Evolutionary conservation across 2,329 filamentous ascomycete genomes (phyloP).

Genomic region (Furcasterigmium furcatum): DNA sequence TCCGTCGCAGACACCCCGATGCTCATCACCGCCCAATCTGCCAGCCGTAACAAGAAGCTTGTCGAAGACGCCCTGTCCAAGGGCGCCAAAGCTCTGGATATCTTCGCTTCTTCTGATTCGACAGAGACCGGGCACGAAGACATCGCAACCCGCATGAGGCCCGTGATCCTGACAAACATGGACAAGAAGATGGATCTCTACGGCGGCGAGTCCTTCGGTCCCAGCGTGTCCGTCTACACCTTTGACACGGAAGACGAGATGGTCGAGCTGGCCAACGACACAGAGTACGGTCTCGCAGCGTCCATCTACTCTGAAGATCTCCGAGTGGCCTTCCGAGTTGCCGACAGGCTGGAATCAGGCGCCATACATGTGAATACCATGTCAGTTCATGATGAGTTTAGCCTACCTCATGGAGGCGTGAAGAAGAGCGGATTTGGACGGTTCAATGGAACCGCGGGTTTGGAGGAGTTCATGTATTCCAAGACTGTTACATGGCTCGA

Average conservation of each 20-base stretch:
- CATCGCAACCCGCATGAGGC: conserved; percentile 46
- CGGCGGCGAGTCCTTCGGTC: conserved; percentile 73
- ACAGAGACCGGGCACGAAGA: conserved; percentile 22
- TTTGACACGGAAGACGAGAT: conserved; percentile 71
- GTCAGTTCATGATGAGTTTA: conserved; percentile 62
- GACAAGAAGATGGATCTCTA: conserved; percentile 68
- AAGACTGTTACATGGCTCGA: conserved; percentile 1
- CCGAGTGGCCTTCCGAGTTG: conserved; percentile 54
- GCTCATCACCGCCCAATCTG: conserved; percentile 27
- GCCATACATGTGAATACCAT: conserved; percentile 66
- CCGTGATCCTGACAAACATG: conserved; percentile 66
- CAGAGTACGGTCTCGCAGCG: conserved; percentile 70
- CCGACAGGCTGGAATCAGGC: conserved; percentile 62
- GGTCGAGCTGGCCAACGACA: conserved; percentile 73
- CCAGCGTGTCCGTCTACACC: conserved; percentile 64
- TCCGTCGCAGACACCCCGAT: too few species aligned
- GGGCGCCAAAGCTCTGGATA: conserved; percentile 49
- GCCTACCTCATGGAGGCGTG: conserved; percentile 62
- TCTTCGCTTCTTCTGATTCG: conserved; percentile 28
- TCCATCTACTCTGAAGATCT: conserved; percentile 73
- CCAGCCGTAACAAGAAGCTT: conserved; percentile 59
- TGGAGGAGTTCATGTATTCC: conserved; percentile 45
- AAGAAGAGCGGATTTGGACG: conserved; percentile 63
- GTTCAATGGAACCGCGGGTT: conserved; percentile 50
- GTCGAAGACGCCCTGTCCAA: conserved; percentile 65